Evolutionary conservation across 2,329 filamentous ascomycete species (phyloP).

Genomic region (Pyricularia sp.): DNA sequence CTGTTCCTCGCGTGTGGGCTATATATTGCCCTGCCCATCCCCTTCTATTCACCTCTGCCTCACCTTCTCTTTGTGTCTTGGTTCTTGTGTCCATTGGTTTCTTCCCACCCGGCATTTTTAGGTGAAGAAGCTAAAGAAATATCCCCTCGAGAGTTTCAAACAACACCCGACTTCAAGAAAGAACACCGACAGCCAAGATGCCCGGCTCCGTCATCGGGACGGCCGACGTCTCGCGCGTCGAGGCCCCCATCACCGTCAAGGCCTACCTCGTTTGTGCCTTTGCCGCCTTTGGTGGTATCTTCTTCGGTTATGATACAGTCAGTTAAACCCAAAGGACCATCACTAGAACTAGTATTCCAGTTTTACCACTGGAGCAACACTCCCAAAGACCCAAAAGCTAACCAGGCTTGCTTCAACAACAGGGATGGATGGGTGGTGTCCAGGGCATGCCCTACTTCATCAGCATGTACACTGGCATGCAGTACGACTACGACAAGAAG

Average conservation of each 20-base stretch:
- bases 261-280: conserved; percentile 63
- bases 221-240: conserved; percentile 47
- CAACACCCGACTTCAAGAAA: not conserved
- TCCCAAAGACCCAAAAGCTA: not conserved
- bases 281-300: conserved; percentile 63
- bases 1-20: not conserved
- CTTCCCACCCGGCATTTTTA: not conserved
- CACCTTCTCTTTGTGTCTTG: not conserved
- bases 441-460: conserved; percentile 43
- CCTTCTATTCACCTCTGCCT: not conserved
- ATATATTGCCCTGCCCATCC: not conserved
- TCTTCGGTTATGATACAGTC: conserved; percentile 66
- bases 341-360: not conserved
- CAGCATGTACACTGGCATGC: conserved; percentile 7
- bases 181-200: not conserved
- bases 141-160: not conserved
- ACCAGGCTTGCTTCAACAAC: not conserved
- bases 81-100: not conserved
- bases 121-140: not conserved
- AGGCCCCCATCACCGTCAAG: conserved; percentile 60
- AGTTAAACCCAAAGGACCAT: not conserved
- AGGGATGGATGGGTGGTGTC: conserved; percentile 62
- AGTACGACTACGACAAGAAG: not conserved
- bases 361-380: too few species aligned
- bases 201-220: conserved; percentile 16